Evolutionary conservation across 805 yeast genomes (phyloP), one percentile per base, ranked within the genome.

Genomic region (Cyberlindnera meyerae): DNA sequence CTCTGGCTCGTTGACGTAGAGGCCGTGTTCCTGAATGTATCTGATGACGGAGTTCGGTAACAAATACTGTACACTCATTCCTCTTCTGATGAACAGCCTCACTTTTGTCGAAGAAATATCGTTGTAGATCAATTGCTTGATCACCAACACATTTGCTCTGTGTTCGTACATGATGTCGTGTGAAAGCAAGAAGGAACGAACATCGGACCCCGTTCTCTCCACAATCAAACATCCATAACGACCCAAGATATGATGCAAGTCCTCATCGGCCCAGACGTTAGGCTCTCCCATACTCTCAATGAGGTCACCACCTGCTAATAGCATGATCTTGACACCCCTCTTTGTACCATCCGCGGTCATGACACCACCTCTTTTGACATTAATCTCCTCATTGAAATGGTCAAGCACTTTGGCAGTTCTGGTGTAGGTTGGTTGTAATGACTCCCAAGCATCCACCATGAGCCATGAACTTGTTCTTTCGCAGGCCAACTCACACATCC

Each of bases 221-320:
- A 93, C 96, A 33, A 93, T 93, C 44, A 93, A 66, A 65, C 98
- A 93, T 3, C 98, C 98, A 61, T 93, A 93, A 44, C 84, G 81
- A 18, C 98, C 98, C 48, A 93, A 70, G 31, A 93, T 93, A 58
- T 93, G 98, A 53, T 88, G 95, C 52, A 93, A 69, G 61, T 93
- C 98, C 40, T 74, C 82, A 58, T 90, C 97, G 1, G 95, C 95
- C 98, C 98, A 93, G 26, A 93, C 98, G 53, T 90, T 93, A 16
- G 98, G 97, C 62, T 93, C 98, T n/a, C 98, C 98, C 97, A 93
- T 93, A 29, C 94, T 81, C 60, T 93, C 98, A 36, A 93, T 93
- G 49, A 93, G 72, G 62, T 93, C 98, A 29, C 98, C 98, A 34
- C 98, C 98, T 0, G 98, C 98, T 27, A 93, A 67, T 37, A 93